phyloP scores from a whole-genome alignment of 108 stramenopile species.

The Skeletonema grethae region DNA sequence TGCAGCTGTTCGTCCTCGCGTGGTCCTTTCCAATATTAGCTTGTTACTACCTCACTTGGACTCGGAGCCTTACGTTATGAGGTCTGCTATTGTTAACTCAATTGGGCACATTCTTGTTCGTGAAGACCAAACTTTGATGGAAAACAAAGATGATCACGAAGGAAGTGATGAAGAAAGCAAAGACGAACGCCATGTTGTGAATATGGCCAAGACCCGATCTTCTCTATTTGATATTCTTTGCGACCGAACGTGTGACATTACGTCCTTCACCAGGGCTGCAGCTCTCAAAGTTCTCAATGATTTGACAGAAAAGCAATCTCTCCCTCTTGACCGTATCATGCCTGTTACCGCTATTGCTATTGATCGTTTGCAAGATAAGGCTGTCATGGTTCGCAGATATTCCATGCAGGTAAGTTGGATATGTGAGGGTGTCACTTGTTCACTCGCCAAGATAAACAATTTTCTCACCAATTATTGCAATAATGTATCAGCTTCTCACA shows the following conservation, averaged over 20 bases:
- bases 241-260: slow-evolving; percentile 76
- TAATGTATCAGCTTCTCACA: slow-evolving; percentile 67
- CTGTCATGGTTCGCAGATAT: slow-evolving; percentile 91
- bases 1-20: slow-evolving; percentile 56
- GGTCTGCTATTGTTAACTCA: slow-evolving; percentile 77
- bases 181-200: slow-evolving; percentile 29
- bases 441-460: background rate
- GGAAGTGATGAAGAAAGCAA: slow-evolving; percentile 13
- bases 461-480: background rate
- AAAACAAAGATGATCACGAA: slow-evolving; percentile 28
- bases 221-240: slow-evolving; percentile 84
- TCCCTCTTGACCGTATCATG: slow-evolving; percentile 76
- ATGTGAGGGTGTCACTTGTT: slow-evolving; percentile 2
- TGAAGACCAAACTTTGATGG: slow-evolving; percentile 33
- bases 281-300: slow-evolving; percentile 83
- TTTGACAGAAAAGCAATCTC: slow-evolving; percentile 62
- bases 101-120: slow-evolving; percentile 69
- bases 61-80: slow-evolving; percentile 73
- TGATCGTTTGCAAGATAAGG: slow-evolving; percentile 92
- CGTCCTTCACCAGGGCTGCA: slow-evolving; percentile 82
- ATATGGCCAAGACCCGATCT: slow-evolving; percentile 59
- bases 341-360: slow-evolving; percentile 82
- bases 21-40: slow-evolving; percentile 68
- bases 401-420: slow-evolving; percentile 80
- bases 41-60: slow-evolving; percentile 77